Percentiles rank a stretch among this genome's conserved stretches.
phyloP scores from a whole-genome alignment of 2,329 filamentous ascomycete genomes.

The Beauveria rudraprayagi region DNA sequence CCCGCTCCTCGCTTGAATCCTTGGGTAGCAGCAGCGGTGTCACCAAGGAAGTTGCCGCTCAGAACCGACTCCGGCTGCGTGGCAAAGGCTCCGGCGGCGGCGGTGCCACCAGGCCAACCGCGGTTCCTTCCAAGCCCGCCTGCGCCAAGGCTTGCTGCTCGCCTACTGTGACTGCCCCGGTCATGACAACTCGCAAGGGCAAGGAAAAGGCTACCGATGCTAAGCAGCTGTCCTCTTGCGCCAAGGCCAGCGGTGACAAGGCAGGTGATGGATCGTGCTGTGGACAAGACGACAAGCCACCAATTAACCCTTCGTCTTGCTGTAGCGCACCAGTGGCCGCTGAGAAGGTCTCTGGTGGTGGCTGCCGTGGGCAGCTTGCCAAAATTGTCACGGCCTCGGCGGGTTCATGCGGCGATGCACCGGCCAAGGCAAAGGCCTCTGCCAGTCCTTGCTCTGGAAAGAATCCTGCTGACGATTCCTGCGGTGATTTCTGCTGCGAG shows the following conservation, averaged over 20 bases:
- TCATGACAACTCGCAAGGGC: not conserved
- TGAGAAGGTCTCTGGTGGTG: not conserved
- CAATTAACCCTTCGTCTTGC: not conserved
- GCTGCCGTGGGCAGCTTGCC: not conserved
- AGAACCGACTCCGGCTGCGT: slow-evolving; percentile 12
- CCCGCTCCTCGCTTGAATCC: not conserved
- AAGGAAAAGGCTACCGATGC: not conserved
- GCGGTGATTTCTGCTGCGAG: slow-evolving; percentile 8
- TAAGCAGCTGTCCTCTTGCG: not conserved
- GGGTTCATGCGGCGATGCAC: not conserved
- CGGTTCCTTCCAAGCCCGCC: not conserved
- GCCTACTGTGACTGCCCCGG: not conserved
- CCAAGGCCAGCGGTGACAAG: not conserved
- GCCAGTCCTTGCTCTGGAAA: not conserved
- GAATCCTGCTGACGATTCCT: not conserved
- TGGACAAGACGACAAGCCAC: not conserved
- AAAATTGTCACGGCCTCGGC: not conserved
- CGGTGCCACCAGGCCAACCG: not conserved
- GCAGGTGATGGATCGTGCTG: not conserved
- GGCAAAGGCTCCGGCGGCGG: slow-evolving; percentile 14
- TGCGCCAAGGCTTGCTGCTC: not conserved
- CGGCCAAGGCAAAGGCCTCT: not conserved
- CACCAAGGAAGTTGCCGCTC: slow-evolving; percentile 4
- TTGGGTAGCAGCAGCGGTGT: not conserved
- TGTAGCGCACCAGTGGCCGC: not conserved